Conservation (phyloP, 371 early-diverging fungal species). For the Mycotypha africana region DNA sequence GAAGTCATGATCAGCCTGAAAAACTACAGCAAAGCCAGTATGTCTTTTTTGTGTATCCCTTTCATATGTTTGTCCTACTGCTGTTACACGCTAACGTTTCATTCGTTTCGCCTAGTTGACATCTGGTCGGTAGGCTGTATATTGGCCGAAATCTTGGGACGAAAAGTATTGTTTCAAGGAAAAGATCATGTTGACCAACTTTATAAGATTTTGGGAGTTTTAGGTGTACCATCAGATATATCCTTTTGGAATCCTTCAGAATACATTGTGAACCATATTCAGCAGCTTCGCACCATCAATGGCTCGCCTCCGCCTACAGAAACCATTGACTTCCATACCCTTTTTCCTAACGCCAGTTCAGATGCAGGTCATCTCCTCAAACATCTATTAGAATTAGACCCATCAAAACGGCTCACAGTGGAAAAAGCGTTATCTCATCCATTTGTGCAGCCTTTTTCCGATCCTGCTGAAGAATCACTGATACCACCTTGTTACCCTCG, state of each 20-base stretch:
- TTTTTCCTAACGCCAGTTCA: constrained; percentile 32
- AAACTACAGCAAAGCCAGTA: constrained; percentile 93
- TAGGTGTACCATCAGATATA: constrained; percentile 97
- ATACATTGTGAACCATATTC: neutral
- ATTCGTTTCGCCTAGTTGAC: constrained; percentile 58
- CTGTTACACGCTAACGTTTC: neutral
- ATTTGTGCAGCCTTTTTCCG: too few relatives aligned
- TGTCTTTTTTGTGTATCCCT: constrained; percentile 23
- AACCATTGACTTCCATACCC: neutral
- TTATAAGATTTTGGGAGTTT: constrained; percentile 93
- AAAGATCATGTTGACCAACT: constrained; percentile 98
- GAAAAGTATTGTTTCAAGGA: constrained; percentile 86
- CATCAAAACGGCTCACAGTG: constrained; percentile 73
- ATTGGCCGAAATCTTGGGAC: constrained; percentile 93
- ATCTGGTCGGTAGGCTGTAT: constrained; percentile 99
- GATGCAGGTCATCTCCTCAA: constrained; percentile 79
- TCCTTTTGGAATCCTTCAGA: constrained; percentile 74
- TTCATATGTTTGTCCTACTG: too few relatives aligned
- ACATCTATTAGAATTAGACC: constrained; percentile 77
- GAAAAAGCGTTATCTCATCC: constrained; percentile 80
- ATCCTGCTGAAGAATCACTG: too few relatives aligned
- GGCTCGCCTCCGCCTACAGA: too few relatives aligned
- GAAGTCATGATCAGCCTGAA: constrained; percentile 96
- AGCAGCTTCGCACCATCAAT: too few relatives aligned
- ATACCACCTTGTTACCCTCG: too few relatives aligned